Base-by-base conservation (phyloP, 257 asterid genomes). In the Primulina huaijiensis region DNA sequence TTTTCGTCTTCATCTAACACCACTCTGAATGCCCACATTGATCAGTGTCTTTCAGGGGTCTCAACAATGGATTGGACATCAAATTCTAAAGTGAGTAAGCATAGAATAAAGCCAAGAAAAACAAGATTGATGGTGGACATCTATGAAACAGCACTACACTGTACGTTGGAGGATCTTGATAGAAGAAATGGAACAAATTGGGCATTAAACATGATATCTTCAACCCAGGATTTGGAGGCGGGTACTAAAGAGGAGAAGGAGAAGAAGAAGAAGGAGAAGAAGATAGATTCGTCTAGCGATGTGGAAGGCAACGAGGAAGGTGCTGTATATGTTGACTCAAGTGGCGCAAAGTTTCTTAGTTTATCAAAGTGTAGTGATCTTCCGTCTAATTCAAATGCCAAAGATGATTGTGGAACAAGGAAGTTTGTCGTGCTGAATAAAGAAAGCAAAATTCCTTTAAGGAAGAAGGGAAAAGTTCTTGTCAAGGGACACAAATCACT, bases 1-100 rank as follows among this genome's bases (percentile, higher is more conserved):
- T 93, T 93, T 78, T 82, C 99, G 2, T 93, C 99, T 19, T 86
- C 96, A 27, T 93, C 99, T 11, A 93, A 93, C 84, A 93, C 99
- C 40, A 93, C 99, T 37, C 77, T 93, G 87, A 93, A 93, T 67
- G 99, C 99, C 30, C 99, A 93, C 69, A 93, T 93, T 5, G 99
- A 93, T 76, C 97, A 88, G 69, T 93, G 99, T 68, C 97, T 93
- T 71, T 87, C 97, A 68, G 92, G 86, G 21, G 95, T 81, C 77
- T 75, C 92, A 52, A 40, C 85, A 0, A 27, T 76, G 21, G 84
- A 85, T 74, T 74, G 81, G 83, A 77, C 86, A 0, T 58, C 81
- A 57, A 79, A 75, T 82, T 21, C 87, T 0, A 82, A 77, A 76
- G 90, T 72, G 71, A 72, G 79, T 43, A 93, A 84, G 88, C 87